A percentile compares a stretch with the other conserved stretches of the same genome.
phyloP scores from a whole-genome alignment of 495 filamentous ascomycete species.

The Lasiosphaeris hirsuta region DNA sequence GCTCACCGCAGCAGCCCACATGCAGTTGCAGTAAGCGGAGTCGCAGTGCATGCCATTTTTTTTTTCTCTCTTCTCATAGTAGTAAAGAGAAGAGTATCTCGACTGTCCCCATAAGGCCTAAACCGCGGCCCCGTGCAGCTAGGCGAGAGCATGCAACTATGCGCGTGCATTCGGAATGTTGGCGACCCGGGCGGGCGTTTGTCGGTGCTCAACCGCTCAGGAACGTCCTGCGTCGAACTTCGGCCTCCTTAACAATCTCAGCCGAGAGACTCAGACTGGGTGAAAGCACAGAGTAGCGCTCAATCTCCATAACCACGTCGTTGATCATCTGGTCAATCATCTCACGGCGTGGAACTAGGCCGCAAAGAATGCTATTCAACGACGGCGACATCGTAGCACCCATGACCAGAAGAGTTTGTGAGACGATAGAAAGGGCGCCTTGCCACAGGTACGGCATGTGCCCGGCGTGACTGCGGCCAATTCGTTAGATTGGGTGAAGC shows the following conservation, averaged over 20 bases:
- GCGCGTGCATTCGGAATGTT: conserved; percentile 9
- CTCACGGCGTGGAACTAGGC: conserved; percentile 50
- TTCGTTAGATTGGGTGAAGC: conserved; percentile 38
- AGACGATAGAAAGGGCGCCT: conserved; percentile 76
- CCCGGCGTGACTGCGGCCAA: conserved; percentile 63
- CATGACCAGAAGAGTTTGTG: conserved; percentile 77
- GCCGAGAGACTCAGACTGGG: conserved; percentile 69
- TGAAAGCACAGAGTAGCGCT: conserved; percentile 67
- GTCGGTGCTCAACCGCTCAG: conserved; percentile 39
- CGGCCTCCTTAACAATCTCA: conserved; percentile 76
- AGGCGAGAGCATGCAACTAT: conserved; percentile 9
- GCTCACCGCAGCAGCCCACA: conserved; percentile 2
- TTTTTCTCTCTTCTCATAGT: too few species aligned
- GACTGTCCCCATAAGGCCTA: conserved; percentile 24
- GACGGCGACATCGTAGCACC: conserved; percentile 78
- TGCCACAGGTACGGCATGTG: conserved; percentile 88
- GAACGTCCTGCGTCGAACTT: conserved; percentile 59
- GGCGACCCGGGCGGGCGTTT: conserved; percentile 3
- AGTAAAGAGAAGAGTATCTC: conserved; percentile 9
- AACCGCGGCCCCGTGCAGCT: conserved; percentile 16
- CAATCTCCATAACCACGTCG: conserved; percentile 68
- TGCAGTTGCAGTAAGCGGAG: conserved; percentile 17
- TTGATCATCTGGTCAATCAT: conserved; percentile 71
- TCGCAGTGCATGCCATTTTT: neutral
- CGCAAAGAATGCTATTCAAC: conserved; percentile 63